phyloP scores from a whole-genome alignment of 2,329 filamentous ascomycete genomes.

The Trichoderma koningii region DNA sequence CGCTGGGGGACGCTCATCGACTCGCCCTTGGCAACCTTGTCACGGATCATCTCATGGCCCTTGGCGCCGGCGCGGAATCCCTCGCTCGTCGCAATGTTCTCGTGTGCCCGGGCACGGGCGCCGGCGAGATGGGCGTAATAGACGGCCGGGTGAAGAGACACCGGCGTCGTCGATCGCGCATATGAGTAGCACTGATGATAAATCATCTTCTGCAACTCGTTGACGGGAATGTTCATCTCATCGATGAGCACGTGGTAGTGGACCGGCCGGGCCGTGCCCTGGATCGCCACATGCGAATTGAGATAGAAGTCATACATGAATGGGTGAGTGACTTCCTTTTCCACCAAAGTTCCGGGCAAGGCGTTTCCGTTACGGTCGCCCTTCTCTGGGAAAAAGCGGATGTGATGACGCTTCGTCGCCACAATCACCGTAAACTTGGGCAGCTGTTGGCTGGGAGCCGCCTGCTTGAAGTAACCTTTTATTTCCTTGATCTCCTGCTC shows the following conservation, averaged over 20 bases:
- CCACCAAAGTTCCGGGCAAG: slow-evolving; percentile 82
- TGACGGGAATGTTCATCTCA: slow-evolving; percentile 67
- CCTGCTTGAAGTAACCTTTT: slow-evolving; percentile 57
- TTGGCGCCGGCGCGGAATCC: slow-evolving; percentile 49
- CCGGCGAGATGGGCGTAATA: slow-evolving; percentile 96
- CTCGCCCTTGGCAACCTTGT: slow-evolving; percentile 46
- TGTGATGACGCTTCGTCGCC: slow-evolving; percentile 90
- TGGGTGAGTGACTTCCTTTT: slow-evolving; percentile 86
- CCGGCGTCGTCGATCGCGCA: slow-evolving; percentile 85
- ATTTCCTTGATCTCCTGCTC: slow-evolving; percentile 75
- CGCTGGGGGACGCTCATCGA: slow-evolving; percentile 31
- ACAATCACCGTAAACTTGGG: slow-evolving; percentile 83
- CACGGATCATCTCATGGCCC: slow-evolving; percentile 44
- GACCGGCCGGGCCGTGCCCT: slow-evolving; percentile 89
- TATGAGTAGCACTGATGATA: slow-evolving; percentile 97
- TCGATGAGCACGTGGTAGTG: slow-evolving; percentile 90
- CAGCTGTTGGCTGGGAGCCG: slow-evolving; percentile 40
- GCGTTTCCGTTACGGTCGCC: slow-evolving; percentile 78
- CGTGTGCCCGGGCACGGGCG: slow-evolving; percentile 75
- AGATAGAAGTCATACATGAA: slow-evolving; percentile 86
- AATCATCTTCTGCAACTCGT: slow-evolving; percentile 80
- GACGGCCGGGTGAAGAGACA: slow-evolving; percentile 84
- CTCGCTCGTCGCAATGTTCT: slow-evolving; percentile 52
- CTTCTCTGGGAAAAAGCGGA: slow-evolving; percentile 81
- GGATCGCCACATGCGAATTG: slow-evolving; percentile 70